Percentiles rank a stretch among this genome's conserved stretches.
These are phyloP conservation scores for Sarocladium brachiariae DNA, from an alignment of 2,329 filamentous ascomycete genomes.

Conservation along the genomic window DNA sequence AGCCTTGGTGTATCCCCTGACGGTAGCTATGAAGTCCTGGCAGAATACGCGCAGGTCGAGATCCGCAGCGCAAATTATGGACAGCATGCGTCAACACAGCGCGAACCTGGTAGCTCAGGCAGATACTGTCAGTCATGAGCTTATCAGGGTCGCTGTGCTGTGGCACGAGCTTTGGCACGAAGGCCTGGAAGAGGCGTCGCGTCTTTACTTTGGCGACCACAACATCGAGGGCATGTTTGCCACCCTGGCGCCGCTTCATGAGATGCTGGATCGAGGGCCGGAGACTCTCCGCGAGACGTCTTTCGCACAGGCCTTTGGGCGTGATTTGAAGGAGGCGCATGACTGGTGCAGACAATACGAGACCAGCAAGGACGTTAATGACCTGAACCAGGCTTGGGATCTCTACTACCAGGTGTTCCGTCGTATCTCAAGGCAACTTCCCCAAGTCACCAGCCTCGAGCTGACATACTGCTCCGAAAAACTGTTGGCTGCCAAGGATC, in stretches of 20 bases:
- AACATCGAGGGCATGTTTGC: constrained; percentile 98
- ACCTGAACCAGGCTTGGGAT: constrained; percentile 98
- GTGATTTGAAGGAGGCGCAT: constrained; percentile 87
- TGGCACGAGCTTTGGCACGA: constrained; percentile 99
- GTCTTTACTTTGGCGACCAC: constrained; percentile 93
- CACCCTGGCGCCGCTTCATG: constrained; percentile 82
- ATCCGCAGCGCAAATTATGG: constrained; percentile 91
- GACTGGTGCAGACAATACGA: constrained; percentile 95
- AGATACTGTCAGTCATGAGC: constrained; percentile 88
- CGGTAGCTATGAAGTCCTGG: constrained; percentile 92
- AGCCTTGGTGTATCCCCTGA: constrained; percentile 92
- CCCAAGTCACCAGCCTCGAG: constrained; percentile 86
- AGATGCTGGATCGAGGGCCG: constrained; percentile 81
- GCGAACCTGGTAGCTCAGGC: constrained; percentile 89
- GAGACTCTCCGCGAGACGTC: constrained; percentile 94
- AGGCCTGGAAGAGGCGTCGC: constrained; percentile 89
- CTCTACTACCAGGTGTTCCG: constrained; percentile 98
- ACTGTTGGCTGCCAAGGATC: constrained; percentile 73
- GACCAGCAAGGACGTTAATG: constrained; percentile 79
- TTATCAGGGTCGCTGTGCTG: constrained; percentile 91
- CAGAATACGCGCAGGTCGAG: constrained; percentile 77
- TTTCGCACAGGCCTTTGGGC: constrained; percentile 93
- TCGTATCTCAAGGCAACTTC: constrained; percentile 86
- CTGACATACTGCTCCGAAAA: constrained; percentile 96
- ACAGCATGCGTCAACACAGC: constrained; percentile 94